Evolutionary conservation across 805 yeast genomes (phyloP).

Genomic region (Starmera caribaea): DNA sequence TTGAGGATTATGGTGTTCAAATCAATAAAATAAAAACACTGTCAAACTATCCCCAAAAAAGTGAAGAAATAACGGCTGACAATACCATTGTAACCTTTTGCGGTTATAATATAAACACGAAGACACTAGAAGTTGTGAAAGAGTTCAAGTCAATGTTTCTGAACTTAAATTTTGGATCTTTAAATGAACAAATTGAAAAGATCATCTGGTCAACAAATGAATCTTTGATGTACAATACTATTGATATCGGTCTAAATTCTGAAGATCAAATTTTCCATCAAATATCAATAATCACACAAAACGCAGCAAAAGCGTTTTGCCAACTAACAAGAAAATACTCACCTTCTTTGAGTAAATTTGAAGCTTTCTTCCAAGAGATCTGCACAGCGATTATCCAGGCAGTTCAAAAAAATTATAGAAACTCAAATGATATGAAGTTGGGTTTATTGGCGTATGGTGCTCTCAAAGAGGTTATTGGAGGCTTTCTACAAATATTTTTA

Average conservation of each 20-base stretch:
- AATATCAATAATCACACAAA: slow-evolving; percentile 4
- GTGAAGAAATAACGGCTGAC: not conserved
- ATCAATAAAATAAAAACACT: slow-evolving; percentile 30
- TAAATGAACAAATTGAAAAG: slow-evolving; percentile 3
- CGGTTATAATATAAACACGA: slow-evolving; percentile 28
- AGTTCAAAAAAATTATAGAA: too few relatives aligned
- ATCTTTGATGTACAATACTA: slow-evolving; percentile 23
- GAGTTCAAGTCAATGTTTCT: slow-evolving; percentile 12
- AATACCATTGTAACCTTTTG: slow-evolving; percentile 25
- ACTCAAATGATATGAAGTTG: too few relatives aligned
- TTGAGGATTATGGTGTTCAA: slow-evolving; percentile 22
- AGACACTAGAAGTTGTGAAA: slow-evolving; percentile 27
- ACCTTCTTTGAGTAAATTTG: slow-evolving; percentile 1
- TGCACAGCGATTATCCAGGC: too few relatives aligned
- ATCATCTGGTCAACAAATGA: slow-evolving; percentile 19
- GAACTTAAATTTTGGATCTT: slow-evolving; percentile 12
- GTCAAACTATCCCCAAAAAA: slow-evolving; percentile 17
- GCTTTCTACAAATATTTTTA: slow-evolving; percentile 6
- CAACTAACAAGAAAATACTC: not conserved
- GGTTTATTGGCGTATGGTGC: too few relatives aligned
- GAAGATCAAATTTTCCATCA: slow-evolving; percentile 14
- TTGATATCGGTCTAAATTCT: slow-evolving; percentile 4
- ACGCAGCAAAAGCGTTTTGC: not conserved
- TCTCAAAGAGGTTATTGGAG: too few relatives aligned
- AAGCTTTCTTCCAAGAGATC: slow-evolving; percentile 2